Percentiles rank a stretch among this genome's conserved stretches.
Evolutionary conservation across 768 basidiomycete genomes (phyloP).

Genomic region (Hygrocybe punicea): DNA sequence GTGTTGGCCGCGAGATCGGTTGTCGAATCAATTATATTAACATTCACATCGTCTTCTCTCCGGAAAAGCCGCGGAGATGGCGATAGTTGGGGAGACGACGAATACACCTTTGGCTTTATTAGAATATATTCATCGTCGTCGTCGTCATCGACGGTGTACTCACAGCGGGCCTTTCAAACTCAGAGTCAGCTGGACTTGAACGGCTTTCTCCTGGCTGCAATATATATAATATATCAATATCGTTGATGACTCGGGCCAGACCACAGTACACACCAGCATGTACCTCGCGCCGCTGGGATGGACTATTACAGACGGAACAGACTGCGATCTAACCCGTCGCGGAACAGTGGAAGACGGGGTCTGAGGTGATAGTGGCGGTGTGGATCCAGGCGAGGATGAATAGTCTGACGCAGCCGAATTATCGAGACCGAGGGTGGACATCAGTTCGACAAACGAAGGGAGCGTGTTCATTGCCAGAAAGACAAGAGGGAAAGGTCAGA

Average conservation of each 20-base stretch:
- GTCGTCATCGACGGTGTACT: too few species aligned
- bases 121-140: too few species aligned
- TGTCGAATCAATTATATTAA: slow-evolving; percentile 48
- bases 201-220: slow-evolving; percentile 49
- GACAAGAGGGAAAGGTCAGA: slow-evolving; percentile 26
- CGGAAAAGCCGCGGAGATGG: slow-evolving; percentile 45
- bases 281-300: slow-evolving; percentile 24
- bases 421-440: slow-evolving; percentile 77
- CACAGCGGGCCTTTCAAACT: slow-evolving; percentile 39
- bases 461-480: slow-evolving; percentile 58
- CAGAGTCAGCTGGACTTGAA: slow-evolving; percentile 42
- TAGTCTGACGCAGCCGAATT: slow-evolving; percentile 38
- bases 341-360: slow-evolving; percentile 36
- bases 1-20: slow-evolving; percentile 59
- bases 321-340: slow-evolving; percentile 38
- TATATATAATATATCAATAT: slow-evolving; percentile 8
- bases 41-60: slow-evolving; percentile 27
- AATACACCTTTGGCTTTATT: too few species aligned
- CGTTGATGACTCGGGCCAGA: not conserved
- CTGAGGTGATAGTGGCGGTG: slow-evolving; percentile 46
- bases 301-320: slow-evolving; percentile 45
- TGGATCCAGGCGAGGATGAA: slow-evolving; percentile 42
- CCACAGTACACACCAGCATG: slow-evolving; percentile 33
- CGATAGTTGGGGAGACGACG: slow-evolving; percentile 37
- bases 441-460: slow-evolving; percentile 85